Evolutionary conservation across 108 stramenopile species (phyloP), one percentile per base, ranked within the genome.

Genomic region (Cafeteria roenbergensis): DNA sequence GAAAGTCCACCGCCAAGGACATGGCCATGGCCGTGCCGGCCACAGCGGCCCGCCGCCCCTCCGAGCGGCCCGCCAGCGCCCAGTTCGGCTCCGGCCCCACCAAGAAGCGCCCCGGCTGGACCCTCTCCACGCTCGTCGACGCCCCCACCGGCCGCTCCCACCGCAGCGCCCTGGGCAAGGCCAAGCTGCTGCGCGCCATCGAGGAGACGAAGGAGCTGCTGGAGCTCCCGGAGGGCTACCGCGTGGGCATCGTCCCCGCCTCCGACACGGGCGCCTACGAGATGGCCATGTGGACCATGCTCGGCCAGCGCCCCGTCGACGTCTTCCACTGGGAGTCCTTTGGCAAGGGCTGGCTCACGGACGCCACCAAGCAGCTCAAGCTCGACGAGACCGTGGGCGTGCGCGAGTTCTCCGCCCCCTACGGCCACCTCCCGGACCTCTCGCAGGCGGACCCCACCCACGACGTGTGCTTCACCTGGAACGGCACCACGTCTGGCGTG

Each of bases 211-310:
- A 90, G 83, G 76, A 84, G n/a, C 64, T 99, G 57, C 80, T 99
- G 48, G 78, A 78, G 59, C 70, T 99, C 48, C 97, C 97, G 29
- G 91, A 91, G 1, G 89, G 88, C 70, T 97, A 93, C 81, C 81
- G 83, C 37, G 75, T 91, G 25, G 92, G 90, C 35, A 92, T 95
- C 69, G 97, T 99, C 56, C 94, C 97, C 57, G 97, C 92, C 57
- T 92, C 91, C 24, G 97, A 99, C 68, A 99, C 97, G 31, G 97
- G 97, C 28, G 97, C 97, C 28, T 96, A 90, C 74, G 97, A 99
- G 85, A 99, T 99, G 97, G 97, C 97, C 71, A 99, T 99, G 97
- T 99, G 97, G 97, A 90, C 83, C 76, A 88, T 99, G 81, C 82
- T 99, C 35, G 97, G 97, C 30, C 80, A 70, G 24, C 71, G 84